Percentiles rank a stretch among this genome's conserved stretches.
phyloP scores from a whole-genome alignment of 1,284 basidiomycete species.

The Cronartium quercuum region DNA sequence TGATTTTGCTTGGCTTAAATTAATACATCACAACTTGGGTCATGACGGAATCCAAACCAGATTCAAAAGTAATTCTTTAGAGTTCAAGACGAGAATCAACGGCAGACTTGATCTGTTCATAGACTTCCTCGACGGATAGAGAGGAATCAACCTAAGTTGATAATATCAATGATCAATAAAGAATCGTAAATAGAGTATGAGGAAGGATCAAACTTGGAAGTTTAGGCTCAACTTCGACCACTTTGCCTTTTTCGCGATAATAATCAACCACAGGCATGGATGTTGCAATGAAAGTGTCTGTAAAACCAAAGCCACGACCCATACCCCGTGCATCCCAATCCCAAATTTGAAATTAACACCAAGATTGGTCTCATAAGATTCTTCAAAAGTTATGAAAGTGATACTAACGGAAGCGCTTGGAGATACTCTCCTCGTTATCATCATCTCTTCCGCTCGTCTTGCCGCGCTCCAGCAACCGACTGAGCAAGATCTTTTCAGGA shows the following conservation, averaged over 20 bases:
- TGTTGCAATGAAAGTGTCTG: constrained; percentile 81
- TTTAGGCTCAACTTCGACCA: constrained; percentile 60
- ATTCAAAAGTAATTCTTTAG: background rate
- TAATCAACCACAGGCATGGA: constrained; percentile 95
- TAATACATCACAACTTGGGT: too few species aligned
- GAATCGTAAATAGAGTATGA: background rate
- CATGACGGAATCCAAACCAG: too few species aligned
- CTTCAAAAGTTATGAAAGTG: background rate
- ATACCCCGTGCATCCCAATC: background rate
- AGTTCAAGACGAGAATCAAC: constrained; percentile 3
- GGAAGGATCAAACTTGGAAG: background rate
- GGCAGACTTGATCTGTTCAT: constrained; percentile 20
- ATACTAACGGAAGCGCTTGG: constrained; percentile 81
- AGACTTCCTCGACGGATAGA: constrained; percentile 32
- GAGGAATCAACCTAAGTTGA: constrained; percentile 11
- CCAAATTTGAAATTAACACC: background rate
- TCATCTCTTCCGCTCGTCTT: constrained; percentile 94
- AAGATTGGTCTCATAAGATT: background rate
- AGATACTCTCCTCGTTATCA: constrained; percentile 91
- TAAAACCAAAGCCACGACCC: background rate
- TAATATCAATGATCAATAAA: background rate
- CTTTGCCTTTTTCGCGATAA: constrained; percentile 66
- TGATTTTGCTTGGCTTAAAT: too few species aligned
- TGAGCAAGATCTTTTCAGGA: constrained; percentile 78
- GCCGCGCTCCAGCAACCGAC: constrained; percentile 76